A percentile compares a stretch with the other conserved stretches of the same genome.
phyloP scores from a whole-genome alignment of 2,329 filamentous ascomycete species.

The Colletotrichum godetiae region DNA sequence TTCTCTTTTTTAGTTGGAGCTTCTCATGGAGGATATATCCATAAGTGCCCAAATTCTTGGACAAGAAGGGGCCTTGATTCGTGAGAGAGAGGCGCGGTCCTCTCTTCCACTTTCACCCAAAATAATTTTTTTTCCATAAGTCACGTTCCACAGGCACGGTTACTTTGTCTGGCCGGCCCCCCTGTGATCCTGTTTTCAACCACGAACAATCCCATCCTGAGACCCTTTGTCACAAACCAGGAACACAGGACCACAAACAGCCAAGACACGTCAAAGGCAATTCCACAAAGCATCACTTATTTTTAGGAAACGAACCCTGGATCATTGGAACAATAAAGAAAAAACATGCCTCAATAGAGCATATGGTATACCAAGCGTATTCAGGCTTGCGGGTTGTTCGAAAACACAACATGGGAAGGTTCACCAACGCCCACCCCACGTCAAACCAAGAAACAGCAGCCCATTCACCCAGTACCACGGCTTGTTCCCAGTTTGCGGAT shows the following conservation, averaged over 20 bases:
- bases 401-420: no score
- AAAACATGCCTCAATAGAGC: no score
- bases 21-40: slow-evolving; percentile 31
- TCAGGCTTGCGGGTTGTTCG: no score
- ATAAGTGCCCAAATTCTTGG: neutral
- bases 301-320: neutral
- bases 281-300: neutral
- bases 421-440: no score
- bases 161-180: neutral
- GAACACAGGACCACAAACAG: neutral
- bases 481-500: no score
- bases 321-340: no score
- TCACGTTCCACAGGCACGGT: neutral
- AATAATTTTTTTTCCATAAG: slow-evolving; percentile 7
- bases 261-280: neutral
- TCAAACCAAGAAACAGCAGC: no score
- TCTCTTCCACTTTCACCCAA: neutral
- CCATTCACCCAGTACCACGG: no score
- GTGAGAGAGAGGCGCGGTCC: neutral
- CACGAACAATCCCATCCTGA: neutral
- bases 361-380: no score
- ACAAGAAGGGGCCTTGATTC: neutral
- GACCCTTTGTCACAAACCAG: neutral
- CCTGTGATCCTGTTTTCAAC: neutral
- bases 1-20: neutral